These are phyloP conservation scores for Bjerkandera adusta DNA, from an alignment of 1,284 basidiomycete genomes.

Conservation along the genomic window DNA sequence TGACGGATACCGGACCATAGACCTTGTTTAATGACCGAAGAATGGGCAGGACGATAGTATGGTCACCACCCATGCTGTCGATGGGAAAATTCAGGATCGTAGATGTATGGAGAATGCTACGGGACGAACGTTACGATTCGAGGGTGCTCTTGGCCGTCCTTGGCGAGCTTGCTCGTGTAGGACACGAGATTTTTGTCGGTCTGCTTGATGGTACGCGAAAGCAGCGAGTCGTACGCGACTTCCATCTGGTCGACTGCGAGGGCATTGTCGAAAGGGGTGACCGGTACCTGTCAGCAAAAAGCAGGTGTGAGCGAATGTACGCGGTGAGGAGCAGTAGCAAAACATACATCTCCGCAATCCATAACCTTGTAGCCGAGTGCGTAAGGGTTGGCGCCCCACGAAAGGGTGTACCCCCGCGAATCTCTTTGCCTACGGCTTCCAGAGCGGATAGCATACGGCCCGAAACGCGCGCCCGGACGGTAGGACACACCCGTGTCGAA, in stretches of 20 bases:
- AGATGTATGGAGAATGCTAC: not conserved
- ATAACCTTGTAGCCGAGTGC: constrained; percentile 53
- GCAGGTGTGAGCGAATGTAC: not conserved
- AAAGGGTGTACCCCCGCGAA: constrained; percentile 56
- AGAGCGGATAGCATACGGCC: constrained; percentile 77
- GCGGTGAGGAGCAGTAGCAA: not conserved
- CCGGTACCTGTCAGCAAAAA: constrained; percentile 51
- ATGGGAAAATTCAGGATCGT: not conserved
- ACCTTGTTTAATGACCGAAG: constrained; percentile 68
- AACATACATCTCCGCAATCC: constrained; percentile 77
- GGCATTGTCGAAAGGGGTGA: constrained; percentile 71
- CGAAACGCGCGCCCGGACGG: constrained; percentile 77
- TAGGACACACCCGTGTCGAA: constrained; percentile 77
- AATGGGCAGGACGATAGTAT: constrained; percentile 77
- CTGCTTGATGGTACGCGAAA: constrained; percentile 49
- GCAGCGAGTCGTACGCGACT: constrained; percentile 69
- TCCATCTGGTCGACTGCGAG: constrained; percentile 79
- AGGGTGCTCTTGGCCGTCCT: constrained; percentile 59
- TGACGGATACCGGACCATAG: constrained; percentile 76
- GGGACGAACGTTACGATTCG: constrained; percentile 53
- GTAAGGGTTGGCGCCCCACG: constrained; percentile 72
- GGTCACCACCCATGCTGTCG: constrained; percentile 73
- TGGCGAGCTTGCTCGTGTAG: constrained; percentile 34
- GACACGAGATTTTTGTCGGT: constrained; percentile 13
- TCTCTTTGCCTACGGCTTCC: constrained; percentile 68